These are phyloP conservation scores for Aspergillus olivimuriae DNA, from an alignment of 495 filamentous ascomycete species.

Conservation along the genomic window DNA sequence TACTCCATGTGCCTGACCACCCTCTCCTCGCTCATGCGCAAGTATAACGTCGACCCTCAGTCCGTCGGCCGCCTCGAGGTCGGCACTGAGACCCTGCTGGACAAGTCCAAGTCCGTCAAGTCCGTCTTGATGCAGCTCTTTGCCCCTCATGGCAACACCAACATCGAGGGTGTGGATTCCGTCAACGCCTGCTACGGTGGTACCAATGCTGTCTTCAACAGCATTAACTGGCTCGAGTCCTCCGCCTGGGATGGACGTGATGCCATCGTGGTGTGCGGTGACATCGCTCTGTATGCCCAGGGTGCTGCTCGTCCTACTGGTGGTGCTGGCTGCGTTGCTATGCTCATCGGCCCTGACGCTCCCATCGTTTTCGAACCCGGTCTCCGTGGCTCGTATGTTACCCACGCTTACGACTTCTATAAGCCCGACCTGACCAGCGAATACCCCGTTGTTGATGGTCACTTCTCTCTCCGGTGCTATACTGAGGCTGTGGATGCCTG, in stretches of 20 bases:
- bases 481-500: constrained; percentile 90
- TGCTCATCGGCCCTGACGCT: constrained; percentile 90
- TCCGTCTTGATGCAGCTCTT: constrained; percentile 99
- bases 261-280: constrained; percentile 88
- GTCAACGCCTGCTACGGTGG: constrained; percentile 98
- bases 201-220: constrained; percentile 96
- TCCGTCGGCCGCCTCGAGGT: constrained; percentile 93
- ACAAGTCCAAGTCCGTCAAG: constrained; percentile 99
- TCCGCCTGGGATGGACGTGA: constrained; percentile 96
- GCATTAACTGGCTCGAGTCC: constrained; percentile 95
- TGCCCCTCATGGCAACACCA: constrained; percentile 74
- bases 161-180: constrained; percentile 93
- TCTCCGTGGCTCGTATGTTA: constrained; percentile 86
- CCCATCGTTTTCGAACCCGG: constrained; percentile 88
- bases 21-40: constrained; percentile 79
- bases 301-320: constrained; percentile 92
- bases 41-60: constrained; percentile 88
- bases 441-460: constrained; percentile 94
- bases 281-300: constrained; percentile 98
- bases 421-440: constrained; percentile 98
- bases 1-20: constrained; percentile 93
- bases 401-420: constrained; percentile 98
- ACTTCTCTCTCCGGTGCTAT: constrained; percentile 94
- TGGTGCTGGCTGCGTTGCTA: constrained; percentile 89
- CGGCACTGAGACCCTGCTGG: constrained; percentile 94